Conservation (phyloP, 2,329 filamentous ascomycete genomes). For the Apiospora pterosperma region DNA sequence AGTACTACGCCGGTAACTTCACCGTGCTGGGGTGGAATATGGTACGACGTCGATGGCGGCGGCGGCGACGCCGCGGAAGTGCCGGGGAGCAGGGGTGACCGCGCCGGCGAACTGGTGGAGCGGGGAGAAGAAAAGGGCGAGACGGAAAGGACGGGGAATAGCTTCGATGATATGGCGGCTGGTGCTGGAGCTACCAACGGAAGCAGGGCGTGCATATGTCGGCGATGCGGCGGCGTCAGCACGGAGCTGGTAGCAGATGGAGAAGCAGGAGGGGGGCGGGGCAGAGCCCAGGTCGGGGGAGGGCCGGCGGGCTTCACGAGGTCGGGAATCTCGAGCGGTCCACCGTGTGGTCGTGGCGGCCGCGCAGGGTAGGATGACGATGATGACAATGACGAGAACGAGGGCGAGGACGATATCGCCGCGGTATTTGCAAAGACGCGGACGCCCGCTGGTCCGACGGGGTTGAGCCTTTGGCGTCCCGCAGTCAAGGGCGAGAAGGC, state of each 20-base stretch:
- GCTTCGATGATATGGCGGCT: neutral
- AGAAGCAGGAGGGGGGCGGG: conserved; percentile 20
- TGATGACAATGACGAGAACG: conserved; percentile 16
- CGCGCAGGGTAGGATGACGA: conserved; percentile 29
- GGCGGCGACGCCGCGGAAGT: neutral
- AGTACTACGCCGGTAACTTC: conserved; percentile 13
- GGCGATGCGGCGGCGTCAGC: conserved; percentile 6
- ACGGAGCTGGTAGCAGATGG: neutral
- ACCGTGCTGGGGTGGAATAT: neutral
- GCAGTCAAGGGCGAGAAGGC: neutral
- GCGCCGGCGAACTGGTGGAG: conserved; percentile 9
- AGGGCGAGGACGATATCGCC: neutral
- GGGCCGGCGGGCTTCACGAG: conserved; percentile 34
- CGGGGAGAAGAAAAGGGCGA: conserved; percentile 20
- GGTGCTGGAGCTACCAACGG: neutral
- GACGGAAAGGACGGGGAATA: conserved; percentile 14
- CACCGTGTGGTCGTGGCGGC: conserved; percentile 32
- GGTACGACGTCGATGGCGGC: conserved; percentile 12
- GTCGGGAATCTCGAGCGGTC: conserved; percentile 34
- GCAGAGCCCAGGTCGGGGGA: conserved; percentile 42
- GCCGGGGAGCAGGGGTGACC: neutral
- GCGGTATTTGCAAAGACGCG: too few species aligned
- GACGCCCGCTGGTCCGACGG: too few species aligned
- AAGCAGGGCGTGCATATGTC: neutral
- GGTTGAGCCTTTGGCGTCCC: neutral